Evolutionary conservation across 192 early-diverging fungal species (phyloP).

Genomic region (Coemansia sp.): DNA sequence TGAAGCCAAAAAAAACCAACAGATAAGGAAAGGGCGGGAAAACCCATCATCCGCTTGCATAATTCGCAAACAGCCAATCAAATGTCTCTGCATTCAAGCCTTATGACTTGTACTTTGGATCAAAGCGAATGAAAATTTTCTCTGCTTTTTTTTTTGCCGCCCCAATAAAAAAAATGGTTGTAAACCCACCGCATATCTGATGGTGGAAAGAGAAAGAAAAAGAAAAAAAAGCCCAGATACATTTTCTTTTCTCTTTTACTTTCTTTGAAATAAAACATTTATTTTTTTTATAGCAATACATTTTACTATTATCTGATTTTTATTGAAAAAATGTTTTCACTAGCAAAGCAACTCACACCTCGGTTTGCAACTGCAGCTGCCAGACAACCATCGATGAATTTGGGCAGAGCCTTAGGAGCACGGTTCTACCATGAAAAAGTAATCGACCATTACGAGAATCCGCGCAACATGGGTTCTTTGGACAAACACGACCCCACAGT

Average conservation of each 20-base stretch:
- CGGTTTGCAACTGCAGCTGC: conserved; percentile 21
- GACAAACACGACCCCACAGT: conserved; percentile 84
- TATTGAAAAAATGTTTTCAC: conserved; percentile 29
- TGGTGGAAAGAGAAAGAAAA: neutral
- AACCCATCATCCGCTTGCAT: conserved; percentile 1
- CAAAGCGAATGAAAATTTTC: neutral
- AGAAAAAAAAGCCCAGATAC: neutral
- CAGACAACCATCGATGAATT: conserved; percentile 7
- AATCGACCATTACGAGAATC: conserved; percentile 97
- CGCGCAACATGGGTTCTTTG: conserved; percentile 94
- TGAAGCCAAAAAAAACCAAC: neutral
- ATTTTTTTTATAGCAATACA: neutral
- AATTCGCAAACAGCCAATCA: neutral
- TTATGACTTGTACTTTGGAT: neutral
- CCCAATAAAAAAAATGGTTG: neutral
- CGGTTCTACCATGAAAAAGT: conserved; percentile 66
- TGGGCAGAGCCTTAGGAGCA: conserved; percentile 2
- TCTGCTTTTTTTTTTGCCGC: neutral
- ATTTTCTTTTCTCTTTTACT: conserved; percentile 9
- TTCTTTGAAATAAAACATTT: neutral
- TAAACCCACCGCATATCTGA: neutral
- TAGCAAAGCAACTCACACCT: conserved; percentile 24
- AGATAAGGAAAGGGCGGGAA: neutral
- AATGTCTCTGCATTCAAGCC: neutral
- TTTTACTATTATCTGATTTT: neutral